phyloP scores from a whole-genome alignment of 2,329 filamentous ascomycete genomes.

The Hypoxylon sp. region DNA sequence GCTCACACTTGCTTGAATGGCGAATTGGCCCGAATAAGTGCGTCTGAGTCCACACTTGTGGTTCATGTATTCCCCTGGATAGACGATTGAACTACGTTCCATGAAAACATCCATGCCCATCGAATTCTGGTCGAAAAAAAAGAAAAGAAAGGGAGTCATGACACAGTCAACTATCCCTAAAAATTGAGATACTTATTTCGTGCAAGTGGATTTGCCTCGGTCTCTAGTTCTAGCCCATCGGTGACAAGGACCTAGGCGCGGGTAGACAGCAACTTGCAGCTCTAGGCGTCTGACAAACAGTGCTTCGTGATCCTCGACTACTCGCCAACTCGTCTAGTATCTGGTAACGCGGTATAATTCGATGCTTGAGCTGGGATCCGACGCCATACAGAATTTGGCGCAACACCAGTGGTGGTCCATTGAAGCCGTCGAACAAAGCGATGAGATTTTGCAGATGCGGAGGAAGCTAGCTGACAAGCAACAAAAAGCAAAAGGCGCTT shows the following conservation, averaged over 20 bases:
- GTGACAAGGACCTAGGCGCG: conserved; percentile 35
- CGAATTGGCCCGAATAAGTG: conserved; percentile 45
- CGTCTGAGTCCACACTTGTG: conserved; percentile 43
- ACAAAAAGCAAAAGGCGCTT: conserved; percentile 23
- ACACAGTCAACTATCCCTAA: conserved; percentile 35
- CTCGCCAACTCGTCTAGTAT: conserved; percentile 17
- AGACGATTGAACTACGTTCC: conserved; percentile 41
- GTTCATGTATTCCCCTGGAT: conserved; percentile 43
- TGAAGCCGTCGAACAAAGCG: conserved; percentile 26
- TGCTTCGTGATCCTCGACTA: conserved; percentile 31
- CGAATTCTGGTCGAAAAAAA: conserved; percentile 31
- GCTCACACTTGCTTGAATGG: conserved; percentile 42
- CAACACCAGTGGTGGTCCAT: conserved; percentile 33
- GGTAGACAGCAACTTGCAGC: conserved; percentile 29
- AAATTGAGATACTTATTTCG: conserved; percentile 17
- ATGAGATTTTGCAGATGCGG: conserved; percentile 29
- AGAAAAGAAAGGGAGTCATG: conserved; percentile 20
- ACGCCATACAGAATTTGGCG: conserved; percentile 43
- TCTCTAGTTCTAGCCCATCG: conserved; percentile 32
- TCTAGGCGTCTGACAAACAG: conserved; percentile 29
- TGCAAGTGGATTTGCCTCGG: conserved; percentile 24
- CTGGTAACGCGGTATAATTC: conserved; percentile 40
- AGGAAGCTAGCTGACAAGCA: conserved; percentile 33
- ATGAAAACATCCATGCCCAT: conserved; percentile 36
- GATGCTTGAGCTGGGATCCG: conserved; percentile 38